These are phyloP conservation scores for Komagataella phaffii DNA, from an alignment of 805 yeast genomes.

Conservation along the genomic window DNA sequence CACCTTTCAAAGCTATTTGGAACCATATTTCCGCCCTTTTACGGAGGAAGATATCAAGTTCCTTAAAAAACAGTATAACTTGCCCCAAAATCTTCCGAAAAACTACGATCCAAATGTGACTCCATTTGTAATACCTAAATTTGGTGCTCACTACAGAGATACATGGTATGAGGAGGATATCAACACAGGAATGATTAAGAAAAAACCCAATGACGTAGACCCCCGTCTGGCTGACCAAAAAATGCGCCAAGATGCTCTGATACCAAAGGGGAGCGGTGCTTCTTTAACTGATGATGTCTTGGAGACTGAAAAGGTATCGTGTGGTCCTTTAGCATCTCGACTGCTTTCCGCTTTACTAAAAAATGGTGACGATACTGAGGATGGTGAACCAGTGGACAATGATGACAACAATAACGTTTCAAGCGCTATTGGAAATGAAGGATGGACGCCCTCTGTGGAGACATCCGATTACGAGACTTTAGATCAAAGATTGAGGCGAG, in stretches of 20 bases:
- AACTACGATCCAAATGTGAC: conserved; percentile 51
- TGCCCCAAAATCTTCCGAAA: conserved; percentile 32
- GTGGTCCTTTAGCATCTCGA: conserved; percentile 86
- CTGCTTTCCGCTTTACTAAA: conserved; percentile 67
- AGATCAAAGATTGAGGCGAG: conserved; percentile 81
- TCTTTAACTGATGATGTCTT: conserved; percentile 44
- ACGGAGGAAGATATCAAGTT: conserved; percentile 73
- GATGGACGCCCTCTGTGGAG: conserved; percentile 30
- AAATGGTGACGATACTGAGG: conserved; percentile 17
- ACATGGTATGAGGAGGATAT: conserved; percentile 80
- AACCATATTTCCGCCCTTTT: conserved; percentile 68
- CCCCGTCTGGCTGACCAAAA: background rate
- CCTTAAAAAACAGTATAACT: conserved; percentile 44
- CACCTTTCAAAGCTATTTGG: conserved; percentile 76
- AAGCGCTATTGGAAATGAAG: conserved; percentile 15
- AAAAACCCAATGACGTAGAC: conserved; percentile 1
- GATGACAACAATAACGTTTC: conserved; percentile 11
- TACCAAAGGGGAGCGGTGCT: conserved; percentile 48
- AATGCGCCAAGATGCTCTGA: conserved; percentile 5
- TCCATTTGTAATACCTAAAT: conserved; percentile 72
- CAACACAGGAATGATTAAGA: conserved; percentile 12
- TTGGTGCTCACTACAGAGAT: conserved; percentile 74
- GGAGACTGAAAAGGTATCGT: conserved; percentile 64
- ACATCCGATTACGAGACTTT: conserved; percentile 62
- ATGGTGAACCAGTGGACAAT: conserved; percentile 8